Percentiles rank a stretch among this genome's conserved stretches.
Conservation (phyloP, 2,329 filamentous ascomycete genomes). For the Didymella pomorum region DNA sequence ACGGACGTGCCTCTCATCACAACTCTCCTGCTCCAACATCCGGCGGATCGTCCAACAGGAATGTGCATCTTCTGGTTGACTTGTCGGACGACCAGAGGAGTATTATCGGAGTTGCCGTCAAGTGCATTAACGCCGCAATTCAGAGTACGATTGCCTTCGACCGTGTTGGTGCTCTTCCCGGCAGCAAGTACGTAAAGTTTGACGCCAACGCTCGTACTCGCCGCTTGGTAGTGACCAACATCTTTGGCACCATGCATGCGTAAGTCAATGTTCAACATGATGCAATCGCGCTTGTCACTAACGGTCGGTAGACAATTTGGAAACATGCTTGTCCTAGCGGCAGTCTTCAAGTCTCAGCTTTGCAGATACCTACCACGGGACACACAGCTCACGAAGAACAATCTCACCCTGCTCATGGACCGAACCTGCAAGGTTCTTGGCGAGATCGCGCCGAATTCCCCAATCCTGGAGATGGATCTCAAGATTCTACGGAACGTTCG, state of each 20-base stretch:
- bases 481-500: conserved; percentile 68
- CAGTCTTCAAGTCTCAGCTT: conserved; percentile 71
- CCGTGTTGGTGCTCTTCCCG: conserved; percentile 56
- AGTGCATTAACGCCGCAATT: conserved; percentile 68
- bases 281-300: conserved; percentile 13
- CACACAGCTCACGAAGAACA: conserved; percentile 36
- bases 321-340: conserved; percentile 89
- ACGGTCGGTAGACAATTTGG: conserved; percentile 81
- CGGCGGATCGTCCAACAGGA: conserved; percentile 26
- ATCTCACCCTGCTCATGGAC: conserved; percentile 37
- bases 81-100: conserved; percentile 36
- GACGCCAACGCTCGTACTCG: conserved; percentile 63
- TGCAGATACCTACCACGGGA: conserved; percentile 42
- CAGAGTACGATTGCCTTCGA: conserved; percentile 87
- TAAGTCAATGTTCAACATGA: conserved; percentile 29
- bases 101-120: conserved; percentile 38
- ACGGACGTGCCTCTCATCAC: conserved; percentile 46
- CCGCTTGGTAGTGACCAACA: conserved; percentile 88
- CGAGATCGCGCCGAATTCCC: conserved; percentile 74
- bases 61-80: conserved; percentile 41
- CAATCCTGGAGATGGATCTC: conserved; percentile 76
- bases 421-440: conserved; percentile 78
- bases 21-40: conserved; percentile 58
- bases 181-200: conserved; percentile 51
- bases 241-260: conserved; percentile 62